These are phyloP conservation scores for Pseudohalonectria lignicola DNA, from an alignment of 2,329 filamentous ascomycete species.

Conservation along the genomic window DNA sequence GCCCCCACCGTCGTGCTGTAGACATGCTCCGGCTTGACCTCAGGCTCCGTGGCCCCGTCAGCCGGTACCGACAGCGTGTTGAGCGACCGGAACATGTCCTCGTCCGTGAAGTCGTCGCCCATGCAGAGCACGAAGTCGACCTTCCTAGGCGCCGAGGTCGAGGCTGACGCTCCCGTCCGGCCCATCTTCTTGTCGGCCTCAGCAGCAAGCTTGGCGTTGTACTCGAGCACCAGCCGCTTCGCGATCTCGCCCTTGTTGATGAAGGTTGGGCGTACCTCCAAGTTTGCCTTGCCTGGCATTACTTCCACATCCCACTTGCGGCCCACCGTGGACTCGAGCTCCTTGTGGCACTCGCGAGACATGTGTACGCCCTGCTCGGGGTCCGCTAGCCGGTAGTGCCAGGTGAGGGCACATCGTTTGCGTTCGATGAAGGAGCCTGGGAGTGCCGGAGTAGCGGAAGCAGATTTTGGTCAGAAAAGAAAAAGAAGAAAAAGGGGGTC, in stretches of 20 bases:
- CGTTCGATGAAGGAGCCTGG: conserved; percentile 82
- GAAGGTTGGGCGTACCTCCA: conserved; percentile 92
- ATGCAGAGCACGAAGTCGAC: conserved; percentile 84
- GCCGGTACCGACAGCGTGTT: conserved; percentile 35
- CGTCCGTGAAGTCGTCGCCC: conserved; percentile 94
- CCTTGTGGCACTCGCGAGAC: conserved; percentile 68
- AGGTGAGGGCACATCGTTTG: conserved; percentile 89
- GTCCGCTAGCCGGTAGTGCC: conserved; percentile 92
- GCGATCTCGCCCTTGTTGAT: conserved; percentile 98
- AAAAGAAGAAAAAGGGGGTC: background rate
- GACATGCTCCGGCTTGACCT: conserved; percentile 52
- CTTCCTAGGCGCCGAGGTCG: conserved; percentile 31
- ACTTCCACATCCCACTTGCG: conserved; percentile 87
- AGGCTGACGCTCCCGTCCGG: too few relatives aligned
- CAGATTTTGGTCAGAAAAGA: background rate
- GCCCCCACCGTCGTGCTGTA: conserved; percentile 90
- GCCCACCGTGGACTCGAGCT: conserved; percentile 65
- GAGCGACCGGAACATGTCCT: conserved; percentile 89
- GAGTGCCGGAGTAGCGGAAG: background rate
- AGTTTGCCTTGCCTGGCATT: conserved; percentile 92
- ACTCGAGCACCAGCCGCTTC: conserved; percentile 68
- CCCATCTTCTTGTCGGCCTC: conserved; percentile 1
- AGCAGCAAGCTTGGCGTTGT: conserved; percentile 36
- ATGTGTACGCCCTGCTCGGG: conserved; percentile 75
- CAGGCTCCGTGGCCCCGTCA: conserved; percentile 28